Percentiles rank a stretch among this genome's conserved stretches.
These are phyloP conservation scores for Gliomastix tumulicola DNA, from an alignment of 2,329 filamentous ascomycete species.

Conservation along the genomic window DNA sequence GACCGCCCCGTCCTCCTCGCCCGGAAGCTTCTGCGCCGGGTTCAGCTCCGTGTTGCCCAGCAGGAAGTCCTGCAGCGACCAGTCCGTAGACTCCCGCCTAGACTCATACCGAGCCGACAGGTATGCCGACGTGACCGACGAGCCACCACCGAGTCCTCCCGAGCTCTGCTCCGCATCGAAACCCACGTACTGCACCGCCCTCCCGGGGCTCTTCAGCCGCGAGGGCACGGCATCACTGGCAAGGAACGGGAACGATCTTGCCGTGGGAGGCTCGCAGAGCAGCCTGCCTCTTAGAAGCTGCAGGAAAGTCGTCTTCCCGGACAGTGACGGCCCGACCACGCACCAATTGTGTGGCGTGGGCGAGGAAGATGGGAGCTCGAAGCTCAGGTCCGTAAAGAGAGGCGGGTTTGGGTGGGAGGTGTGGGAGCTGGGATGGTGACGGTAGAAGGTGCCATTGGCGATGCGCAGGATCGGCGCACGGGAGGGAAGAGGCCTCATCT, in stretches of 20 bases:
- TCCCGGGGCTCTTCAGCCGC: slow-evolving; percentile 49
- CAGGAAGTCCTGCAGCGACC: slow-evolving; percentile 74
- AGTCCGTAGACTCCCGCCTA: slow-evolving; percentile 78
- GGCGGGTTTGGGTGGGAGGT: slow-evolving; percentile 55
- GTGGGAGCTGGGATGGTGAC: slow-evolving; percentile 56
- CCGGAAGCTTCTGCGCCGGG: slow-evolving; percentile 40
- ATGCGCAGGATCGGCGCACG: slow-evolving; percentile 55
- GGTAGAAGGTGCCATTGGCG: slow-evolving; percentile 75
- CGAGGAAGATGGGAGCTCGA: slow-evolving; percentile 57
- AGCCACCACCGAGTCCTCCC: slow-evolving; percentile 42
- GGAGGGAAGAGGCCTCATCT: slow-evolving; percentile 3
- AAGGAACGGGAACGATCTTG: slow-evolving; percentile 74
- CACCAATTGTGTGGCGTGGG: slow-evolving; percentile 64
- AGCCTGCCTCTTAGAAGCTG: slow-evolving; percentile 71
- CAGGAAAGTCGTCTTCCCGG: slow-evolving; percentile 77
- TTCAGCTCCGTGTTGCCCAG: slow-evolving; percentile 80
- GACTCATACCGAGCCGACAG: slow-evolving; percentile 89
- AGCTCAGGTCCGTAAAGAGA: slow-evolving; percentile 64
- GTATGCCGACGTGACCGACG: slow-evolving; percentile 64
- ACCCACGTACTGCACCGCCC: slow-evolving; percentile 82
- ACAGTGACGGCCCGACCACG: slow-evolving; percentile 70
- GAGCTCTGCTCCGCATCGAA: slow-evolving; percentile 69
- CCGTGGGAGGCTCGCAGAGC: slow-evolving; percentile 66
- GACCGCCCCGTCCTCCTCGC: slow-evolving; percentile 37
- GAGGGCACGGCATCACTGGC: slow-evolving; percentile 51